A percentile compares a stretch with the other conserved stretches of the same genome.
These are phyloP conservation scores for Apiospora saccharicola DNA, from an alignment of 2,329 filamentous ascomycete species.

Conservation along the genomic window DNA sequence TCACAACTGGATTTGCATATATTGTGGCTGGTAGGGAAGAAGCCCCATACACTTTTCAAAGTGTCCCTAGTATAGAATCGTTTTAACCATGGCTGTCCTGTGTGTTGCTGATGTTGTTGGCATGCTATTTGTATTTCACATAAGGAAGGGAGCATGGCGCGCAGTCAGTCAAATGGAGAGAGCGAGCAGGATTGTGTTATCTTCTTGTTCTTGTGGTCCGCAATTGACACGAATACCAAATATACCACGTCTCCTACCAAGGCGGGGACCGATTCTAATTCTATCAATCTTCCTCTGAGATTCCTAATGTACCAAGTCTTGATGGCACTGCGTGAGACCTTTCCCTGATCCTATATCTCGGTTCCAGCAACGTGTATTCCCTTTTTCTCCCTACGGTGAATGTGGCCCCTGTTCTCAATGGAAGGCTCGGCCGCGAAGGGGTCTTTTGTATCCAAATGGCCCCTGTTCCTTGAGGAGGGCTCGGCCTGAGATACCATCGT, in stretches of 20 bases:
- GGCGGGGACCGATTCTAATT: not conserved
- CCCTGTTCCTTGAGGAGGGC: not conserved
- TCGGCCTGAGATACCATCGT: no score
- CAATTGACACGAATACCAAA: conserved; percentile 14
- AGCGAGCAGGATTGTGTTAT: not conserved
- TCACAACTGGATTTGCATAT: conserved; percentile 14
- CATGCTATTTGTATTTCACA: not conserved
- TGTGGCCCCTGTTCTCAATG: not conserved
- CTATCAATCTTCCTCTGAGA: not conserved
- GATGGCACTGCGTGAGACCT: not conserved
- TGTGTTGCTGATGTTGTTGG: not conserved
- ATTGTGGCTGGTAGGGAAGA: not conserved
- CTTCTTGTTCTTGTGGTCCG: not conserved
- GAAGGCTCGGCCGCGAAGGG: no score
- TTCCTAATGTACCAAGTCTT: not conserved
- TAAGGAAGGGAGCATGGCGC: not conserved
- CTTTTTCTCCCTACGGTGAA: not conserved
- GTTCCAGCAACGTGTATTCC: not conserved
- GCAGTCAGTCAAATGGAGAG: not conserved
- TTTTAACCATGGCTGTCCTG: not conserved
- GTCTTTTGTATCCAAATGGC: no score
- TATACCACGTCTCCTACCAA: not conserved
- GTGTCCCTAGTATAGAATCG: not conserved
- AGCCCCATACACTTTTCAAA: not conserved
- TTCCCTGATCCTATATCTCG: not conserved